These are phyloP conservation scores for Caryopteris hybrid DNA, from an alignment of 305 asterid genomes.

Conservation along the genomic window DNA sequence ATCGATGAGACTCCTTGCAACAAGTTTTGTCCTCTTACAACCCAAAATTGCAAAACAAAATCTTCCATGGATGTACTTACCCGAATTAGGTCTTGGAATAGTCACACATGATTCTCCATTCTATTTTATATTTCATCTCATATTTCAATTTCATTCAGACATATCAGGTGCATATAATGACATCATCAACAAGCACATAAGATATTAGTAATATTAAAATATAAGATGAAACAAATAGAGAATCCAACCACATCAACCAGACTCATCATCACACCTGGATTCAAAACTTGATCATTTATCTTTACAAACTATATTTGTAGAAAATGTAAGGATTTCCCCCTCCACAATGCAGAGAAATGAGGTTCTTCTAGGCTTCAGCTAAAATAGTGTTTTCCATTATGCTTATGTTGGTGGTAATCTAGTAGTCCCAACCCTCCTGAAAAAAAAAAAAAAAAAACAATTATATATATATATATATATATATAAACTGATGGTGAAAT, in stretches of 20 bases:
- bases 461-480: too few species aligned
- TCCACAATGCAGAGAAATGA: background rate
- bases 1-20: slow-evolving; percentile 3
- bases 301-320: slow-evolving; percentile 2
- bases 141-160: too few species aligned
- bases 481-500: too few species aligned
- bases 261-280: background rate
- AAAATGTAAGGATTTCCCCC: background rate
- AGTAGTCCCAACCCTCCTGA: slow-evolving; percentile 47
- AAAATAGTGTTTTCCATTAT: background rate
- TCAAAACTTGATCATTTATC: background rate
- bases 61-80: too few species aligned
- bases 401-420: slow-evolving; percentile 39
- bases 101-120: too few species aligned
- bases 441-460: background rate
- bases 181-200: too few species aligned
- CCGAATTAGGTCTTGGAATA: background rate
- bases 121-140: too few species aligned
- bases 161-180: too few species aligned
- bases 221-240: too few species aligned
- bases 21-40: slow-evolving; percentile 11
- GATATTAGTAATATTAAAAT: too few species aligned
- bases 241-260: too few species aligned
- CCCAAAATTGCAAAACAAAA: too few species aligned
- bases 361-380: background rate